phyloP scores from a whole-genome alignment of 2,329 filamentous ascomycete species.

The Aspergillus chevalieri region DNA sequence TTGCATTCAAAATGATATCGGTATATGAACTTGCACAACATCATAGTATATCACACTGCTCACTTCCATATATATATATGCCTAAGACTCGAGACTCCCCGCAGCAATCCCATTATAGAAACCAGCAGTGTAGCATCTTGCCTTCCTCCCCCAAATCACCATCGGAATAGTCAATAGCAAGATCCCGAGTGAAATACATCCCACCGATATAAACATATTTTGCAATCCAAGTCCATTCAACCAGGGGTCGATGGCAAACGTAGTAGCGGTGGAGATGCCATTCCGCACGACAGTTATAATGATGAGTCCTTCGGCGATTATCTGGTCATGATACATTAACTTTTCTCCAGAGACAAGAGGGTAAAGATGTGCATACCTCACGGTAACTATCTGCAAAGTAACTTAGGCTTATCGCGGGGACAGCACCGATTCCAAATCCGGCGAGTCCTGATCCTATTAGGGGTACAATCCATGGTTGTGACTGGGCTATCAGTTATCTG shows the following conservation, averaged over 20 bases:
- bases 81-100: no score
- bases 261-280: not conserved
- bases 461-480: conserved; percentile 4
- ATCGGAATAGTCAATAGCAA: conserved; percentile 1
- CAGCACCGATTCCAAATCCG: conserved; percentile 5
- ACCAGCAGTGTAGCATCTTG: not conserved
- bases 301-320: not conserved
- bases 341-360: no score
- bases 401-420: conserved; percentile 1
- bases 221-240: conserved; percentile 2
- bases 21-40: no score
- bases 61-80: no score
- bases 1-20: no score
- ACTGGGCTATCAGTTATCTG: not conserved
- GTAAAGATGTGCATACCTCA: conserved; percentile 1
- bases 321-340: not conserved
- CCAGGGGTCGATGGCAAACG: conserved; percentile 5
- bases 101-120: not conserved
- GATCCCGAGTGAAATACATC: conserved; percentile 1
- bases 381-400: conserved; percentile 6
- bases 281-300: conserved; percentile 1
- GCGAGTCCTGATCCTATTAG: conserved; percentile 4
- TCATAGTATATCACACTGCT: no score
- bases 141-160: conserved; percentile 4
- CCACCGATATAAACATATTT: conserved; percentile 4